Conservation (phyloP, 2,329 filamentous ascomycete genomes). For the Mycosphaerella sp. region DNA sequence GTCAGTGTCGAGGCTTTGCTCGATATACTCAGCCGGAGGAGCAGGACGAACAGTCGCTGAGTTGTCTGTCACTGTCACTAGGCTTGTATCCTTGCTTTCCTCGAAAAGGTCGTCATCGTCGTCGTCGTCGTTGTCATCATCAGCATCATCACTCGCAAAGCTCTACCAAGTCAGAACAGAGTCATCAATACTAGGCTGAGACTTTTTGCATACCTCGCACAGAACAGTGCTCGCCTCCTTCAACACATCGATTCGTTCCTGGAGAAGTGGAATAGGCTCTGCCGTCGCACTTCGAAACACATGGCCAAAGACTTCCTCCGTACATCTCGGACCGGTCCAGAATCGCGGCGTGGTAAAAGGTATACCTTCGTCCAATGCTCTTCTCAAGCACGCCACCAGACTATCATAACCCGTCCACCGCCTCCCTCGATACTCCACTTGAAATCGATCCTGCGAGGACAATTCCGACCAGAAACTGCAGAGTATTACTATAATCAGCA, state of each 20-base stretch:
- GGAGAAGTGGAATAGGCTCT: constrained; percentile 78
- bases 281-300: constrained; percentile 83
- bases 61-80: neutral
- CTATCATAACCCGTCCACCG: constrained; percentile 95
- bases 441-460: constrained; percentile 65
- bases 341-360: constrained; percentile 84
- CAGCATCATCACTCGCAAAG: constrained; percentile 14
- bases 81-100: neutral
- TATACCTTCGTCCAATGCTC: constrained; percentile 84
- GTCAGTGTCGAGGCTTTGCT: neutral
- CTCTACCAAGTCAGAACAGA: constrained; percentile 17
- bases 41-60: neutral
- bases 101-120: neutral
- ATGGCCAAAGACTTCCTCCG: constrained; percentile 63
- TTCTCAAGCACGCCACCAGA: constrained; percentile 76
- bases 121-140: constrained; percentile 8
- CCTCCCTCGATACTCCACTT: constrained; percentile 72
- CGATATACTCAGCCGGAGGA: neutral
- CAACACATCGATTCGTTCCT: constrained; percentile 70
- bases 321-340: constrained; percentile 60
- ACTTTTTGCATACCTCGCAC: constrained; percentile 18
- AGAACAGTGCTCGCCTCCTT: constrained; percentile 77
- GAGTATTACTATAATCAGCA: constrained; percentile 3
- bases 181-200: neutral
- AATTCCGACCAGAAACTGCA: constrained; percentile 76